Evolutionary conservation across 2,329 filamentous ascomycete species (phyloP).

Genomic region (Monilinia fructigena): DNA sequence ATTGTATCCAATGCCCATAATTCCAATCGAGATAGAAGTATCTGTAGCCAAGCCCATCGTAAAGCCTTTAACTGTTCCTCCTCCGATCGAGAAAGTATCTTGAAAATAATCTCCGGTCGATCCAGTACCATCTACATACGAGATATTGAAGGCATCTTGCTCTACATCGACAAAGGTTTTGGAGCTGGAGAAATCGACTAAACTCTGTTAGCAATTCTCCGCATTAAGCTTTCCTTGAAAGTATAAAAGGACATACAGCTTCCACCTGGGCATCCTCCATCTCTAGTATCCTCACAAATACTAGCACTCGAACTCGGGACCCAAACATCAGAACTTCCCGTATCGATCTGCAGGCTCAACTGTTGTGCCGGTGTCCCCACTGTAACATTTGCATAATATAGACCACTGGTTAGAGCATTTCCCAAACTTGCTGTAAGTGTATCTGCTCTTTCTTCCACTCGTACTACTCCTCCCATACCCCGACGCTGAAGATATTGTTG

Average conservation of each 20-base stretch:
- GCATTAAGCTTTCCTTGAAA: neutral
- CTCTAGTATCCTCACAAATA: slow-evolving; percentile 36
- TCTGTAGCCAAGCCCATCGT: slow-evolving; percentile 55
- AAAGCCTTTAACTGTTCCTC: slow-evolving; percentile 49
- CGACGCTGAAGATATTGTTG: slow-evolving; percentile 19
- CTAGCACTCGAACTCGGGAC: slow-evolving; percentile 44
- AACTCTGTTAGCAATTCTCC: slow-evolving; percentile 11
- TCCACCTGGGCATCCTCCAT: slow-evolving; percentile 46
- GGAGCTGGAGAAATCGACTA: slow-evolving; percentile 52
- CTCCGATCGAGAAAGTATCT: slow-evolving; percentile 54
- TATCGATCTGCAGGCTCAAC: slow-evolving; percentile 57
- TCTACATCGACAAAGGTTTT: slow-evolving; percentile 49
- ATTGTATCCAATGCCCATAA: slow-evolving; percentile 58
- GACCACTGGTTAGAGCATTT: slow-evolving; percentile 55
- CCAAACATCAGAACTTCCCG: slow-evolving; percentile 64
- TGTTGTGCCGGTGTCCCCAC: slow-evolving; percentile 59
- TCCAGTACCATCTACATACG: slow-evolving; percentile 57
- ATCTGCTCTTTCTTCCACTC: slow-evolving; percentile 24
- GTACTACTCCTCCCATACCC: slow-evolving; percentile 20
- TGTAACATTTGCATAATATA: slow-evolving; percentile 50
- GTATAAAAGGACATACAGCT: slow-evolving; percentile 46
- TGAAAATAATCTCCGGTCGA: slow-evolving; percentile 57
- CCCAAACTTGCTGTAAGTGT: slow-evolving; percentile 30
- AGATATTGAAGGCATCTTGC: slow-evolving; percentile 54
- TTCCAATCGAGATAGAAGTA: slow-evolving; percentile 52